These are phyloP conservation scores for Xanthoconium stramineum DNA, from an alignment of 768 basidiomycete species.

Conservation along the genomic window DNA sequence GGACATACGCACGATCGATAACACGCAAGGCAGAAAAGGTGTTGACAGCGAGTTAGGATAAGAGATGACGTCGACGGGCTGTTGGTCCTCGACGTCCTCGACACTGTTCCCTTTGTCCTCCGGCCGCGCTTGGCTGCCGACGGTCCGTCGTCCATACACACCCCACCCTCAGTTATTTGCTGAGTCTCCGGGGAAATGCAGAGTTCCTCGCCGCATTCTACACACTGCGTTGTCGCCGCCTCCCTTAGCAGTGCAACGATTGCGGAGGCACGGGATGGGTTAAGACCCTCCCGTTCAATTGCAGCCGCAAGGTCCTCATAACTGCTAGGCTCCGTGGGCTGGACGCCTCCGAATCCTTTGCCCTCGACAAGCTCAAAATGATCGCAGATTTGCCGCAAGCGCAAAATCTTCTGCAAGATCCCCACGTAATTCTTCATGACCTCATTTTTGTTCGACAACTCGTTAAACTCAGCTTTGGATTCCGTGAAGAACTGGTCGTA, in stretches of 20 bases:
- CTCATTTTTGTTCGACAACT: slow-evolving; percentile 83
- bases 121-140: slow-evolving; percentile 47
- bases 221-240: slow-evolving; percentile 83
- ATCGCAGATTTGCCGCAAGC: slow-evolving; percentile 96
- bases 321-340: slow-evolving; percentile 45
- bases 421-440: slow-evolving; percentile 99
- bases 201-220: slow-evolving; percentile 82
- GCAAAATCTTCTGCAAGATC: slow-evolving; percentile 93
- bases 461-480: slow-evolving; percentile 89
- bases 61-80: slow-evolving; percentile 65
- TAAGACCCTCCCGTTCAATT: slow-evolving; percentile 79
- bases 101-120: slow-evolving; percentile 53
- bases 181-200: slow-evolving; percentile 45
- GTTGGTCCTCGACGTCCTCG: slow-evolving; percentile 66
- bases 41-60: slow-evolving; percentile 88
- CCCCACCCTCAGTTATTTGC: slow-evolving; percentile 38
- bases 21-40: slow-evolving; percentile 86
- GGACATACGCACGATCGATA: slow-evolving; percentile 78
- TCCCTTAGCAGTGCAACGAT: slow-evolving; percentile 85
- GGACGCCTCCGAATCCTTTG: slow-evolving; percentile 49
- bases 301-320: slow-evolving; percentile 79
- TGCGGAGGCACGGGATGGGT: slow-evolving; percentile 67
- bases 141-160: slow-evolving; percentile 50
- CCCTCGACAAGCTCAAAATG: slow-evolving; percentile 87
- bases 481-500: slow-evolving; percentile 88